Evolutionary conservation across 129 eudicot genomes (phyloP), one percentile per base, ranked within the genome.

Genomic region (Centaurea solstitialis): DNA sequence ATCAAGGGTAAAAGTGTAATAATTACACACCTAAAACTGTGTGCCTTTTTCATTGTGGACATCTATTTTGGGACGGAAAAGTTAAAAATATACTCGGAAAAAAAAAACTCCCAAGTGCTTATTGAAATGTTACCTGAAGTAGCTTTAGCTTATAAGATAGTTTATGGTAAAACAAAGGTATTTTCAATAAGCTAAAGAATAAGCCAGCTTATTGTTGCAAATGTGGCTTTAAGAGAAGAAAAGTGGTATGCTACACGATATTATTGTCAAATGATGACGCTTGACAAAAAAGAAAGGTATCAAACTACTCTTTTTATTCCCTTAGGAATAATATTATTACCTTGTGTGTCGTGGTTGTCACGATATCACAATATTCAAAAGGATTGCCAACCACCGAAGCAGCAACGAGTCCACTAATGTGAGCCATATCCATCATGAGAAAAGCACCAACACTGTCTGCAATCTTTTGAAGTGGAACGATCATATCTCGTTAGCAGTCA

Each of bases 381-480:
- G 99, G 99, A 87, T 92, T 83, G 71, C 90, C 94, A 82, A 92
- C 91, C 39, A 95, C 99, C 53, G 97, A 87, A 74, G 97, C 98
- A 82, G 98, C 92, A 82, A 95, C 99, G 80, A 95, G 99, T 11
- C 99, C 99, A 81, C 99, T 95, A 75, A 95, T 95, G 84, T 95
- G 99, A 72, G 99, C 99, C 99, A 95, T 95, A 83, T 95, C 99
- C 97, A 93, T 93, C 98, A 95, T 95, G 65, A 95, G 93, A 82
- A 95, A 95, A 86, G 99, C 98, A 64, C 99, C 99, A 79, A 88
- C 99, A 81, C 88, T 53, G 83, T 92, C 99, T 72, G 99, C 98
- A 68, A 95, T 95, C 99, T 95, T 64, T 61, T 20, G 37, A 68
- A 4, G 37, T 7, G 80, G 57, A 77, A 37, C 38, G 24, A 21